Conservation (phyloP, 805 yeast genomes). For the Saccharomycopsis babjevae region DNA sequence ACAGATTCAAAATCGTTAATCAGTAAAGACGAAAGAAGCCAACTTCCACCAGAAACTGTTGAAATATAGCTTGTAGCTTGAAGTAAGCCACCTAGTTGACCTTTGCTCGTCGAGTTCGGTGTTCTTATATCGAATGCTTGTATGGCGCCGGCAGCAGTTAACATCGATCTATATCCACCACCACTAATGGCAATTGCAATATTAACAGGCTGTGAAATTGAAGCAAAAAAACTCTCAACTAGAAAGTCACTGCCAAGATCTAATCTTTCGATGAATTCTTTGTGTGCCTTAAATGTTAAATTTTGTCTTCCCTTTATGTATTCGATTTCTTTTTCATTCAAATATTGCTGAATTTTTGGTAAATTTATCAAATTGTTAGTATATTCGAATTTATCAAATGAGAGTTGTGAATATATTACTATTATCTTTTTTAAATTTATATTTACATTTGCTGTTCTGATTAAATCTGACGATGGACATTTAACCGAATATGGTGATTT, state of each 20-base stretch:
- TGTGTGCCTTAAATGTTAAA: constrained; percentile 2
- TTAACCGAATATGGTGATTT: constrained; percentile 4
- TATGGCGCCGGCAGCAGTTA: constrained; percentile 46
- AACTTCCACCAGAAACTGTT: constrained; percentile 66
- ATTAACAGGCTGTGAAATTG: constrained; percentile 18
- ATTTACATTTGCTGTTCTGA: constrained; percentile 12
- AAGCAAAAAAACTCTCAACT: constrained; percentile 1
- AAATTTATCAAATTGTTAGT: not conserved
- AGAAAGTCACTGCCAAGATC: constrained; percentile 7
- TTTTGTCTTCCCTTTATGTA: constrained; percentile 3
- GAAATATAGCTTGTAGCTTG: constrained; percentile 48
- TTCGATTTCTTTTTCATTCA: constrained; percentile 1
- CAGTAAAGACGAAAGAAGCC: constrained; percentile 48
- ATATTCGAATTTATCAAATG: not conserved
- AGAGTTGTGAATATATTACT: not conserved
- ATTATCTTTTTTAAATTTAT: not conserved
- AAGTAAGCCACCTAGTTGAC: constrained; percentile 40
- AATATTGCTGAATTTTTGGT: constrained; percentile 1
- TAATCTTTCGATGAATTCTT: constrained; percentile 1
- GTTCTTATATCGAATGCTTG: constrained; percentile 42
- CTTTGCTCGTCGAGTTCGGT: constrained; percentile 23
- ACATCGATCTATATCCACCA: constrained; percentile 51
- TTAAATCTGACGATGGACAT: constrained; percentile 6
- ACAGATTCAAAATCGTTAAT: constrained; percentile 47
- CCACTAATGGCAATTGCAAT: constrained; percentile 39